Conservation (phyloP, 2,329 filamentous ascomycete genomes). For the Ceratocystis cubensis region DNA sequence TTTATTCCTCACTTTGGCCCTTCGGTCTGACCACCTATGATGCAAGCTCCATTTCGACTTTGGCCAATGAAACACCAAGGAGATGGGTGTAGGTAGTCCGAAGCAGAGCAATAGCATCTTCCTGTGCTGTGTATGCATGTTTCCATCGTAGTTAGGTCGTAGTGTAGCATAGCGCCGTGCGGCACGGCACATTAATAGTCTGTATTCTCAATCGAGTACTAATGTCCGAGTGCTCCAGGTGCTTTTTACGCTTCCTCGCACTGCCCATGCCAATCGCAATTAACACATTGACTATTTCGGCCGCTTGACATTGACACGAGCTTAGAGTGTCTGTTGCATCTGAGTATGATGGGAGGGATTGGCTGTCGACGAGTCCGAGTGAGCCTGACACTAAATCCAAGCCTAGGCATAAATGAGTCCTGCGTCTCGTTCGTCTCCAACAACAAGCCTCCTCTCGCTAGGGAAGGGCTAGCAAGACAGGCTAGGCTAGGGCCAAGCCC, state of each 20-base stretch:
- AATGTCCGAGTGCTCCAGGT: neutral
- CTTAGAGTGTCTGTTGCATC: neutral
- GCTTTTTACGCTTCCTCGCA: neutral
- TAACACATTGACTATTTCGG: neutral
- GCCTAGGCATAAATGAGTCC: too few relatives aligned
- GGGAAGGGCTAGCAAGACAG: neutral
- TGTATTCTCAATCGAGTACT: neutral
- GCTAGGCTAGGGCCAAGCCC: neutral
- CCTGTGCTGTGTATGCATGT: neutral
- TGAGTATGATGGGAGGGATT: neutral
- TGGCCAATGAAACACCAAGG: neutral
- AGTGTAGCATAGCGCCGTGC: neutral
- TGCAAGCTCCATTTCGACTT: neutral
- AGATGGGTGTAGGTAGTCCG: neutral
- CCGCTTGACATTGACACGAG: neutral
- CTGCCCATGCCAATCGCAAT: constrained; percentile 4
- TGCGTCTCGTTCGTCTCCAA: too few relatives aligned
- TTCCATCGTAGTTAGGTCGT: neutral
- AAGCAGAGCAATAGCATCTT: neutral
- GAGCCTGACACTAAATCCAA: neutral
- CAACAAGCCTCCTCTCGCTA: neutral
- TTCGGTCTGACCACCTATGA: neutral
- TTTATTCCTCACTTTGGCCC: neutral
- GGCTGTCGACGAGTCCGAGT: neutral
- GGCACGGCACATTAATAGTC: neutral